These are phyloP conservation scores for Ceratobasidium sp. DNA, from an alignment of 1,284 basidiomycete genomes.

Conservation along the genomic window DNA sequence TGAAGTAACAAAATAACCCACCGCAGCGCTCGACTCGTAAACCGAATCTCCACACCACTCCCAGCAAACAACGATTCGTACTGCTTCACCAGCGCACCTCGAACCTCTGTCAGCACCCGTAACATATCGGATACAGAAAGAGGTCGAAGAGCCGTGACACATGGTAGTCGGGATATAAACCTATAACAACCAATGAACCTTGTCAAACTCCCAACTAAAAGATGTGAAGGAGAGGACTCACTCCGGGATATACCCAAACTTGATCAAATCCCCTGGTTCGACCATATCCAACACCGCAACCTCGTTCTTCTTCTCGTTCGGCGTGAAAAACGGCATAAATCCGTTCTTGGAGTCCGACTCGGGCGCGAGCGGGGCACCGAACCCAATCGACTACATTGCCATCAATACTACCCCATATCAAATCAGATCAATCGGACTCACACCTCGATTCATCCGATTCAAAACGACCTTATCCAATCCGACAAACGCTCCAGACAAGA, in stretches of 20 bases:
- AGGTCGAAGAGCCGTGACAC: constrained; percentile 85
- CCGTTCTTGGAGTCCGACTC: constrained; percentile 49
- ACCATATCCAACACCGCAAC: constrained; percentile 72
- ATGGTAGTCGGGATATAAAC: constrained; percentile 91
- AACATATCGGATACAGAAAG: constrained; percentile 82
- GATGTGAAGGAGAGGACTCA: constrained; percentile 44
- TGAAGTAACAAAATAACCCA: constrained; percentile 39
- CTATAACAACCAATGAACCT: constrained; percentile 38
- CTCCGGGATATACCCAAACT: constrained; percentile 95
- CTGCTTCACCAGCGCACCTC: constrained; percentile 90
- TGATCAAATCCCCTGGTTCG: constrained; percentile 83
- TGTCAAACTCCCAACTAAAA: too few species aligned
- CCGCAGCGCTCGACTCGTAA: constrained; percentile 79
- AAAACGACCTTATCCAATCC: constrained; percentile 89
- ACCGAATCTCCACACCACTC: constrained; percentile 84
- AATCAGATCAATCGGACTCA: constrained; percentile 60
- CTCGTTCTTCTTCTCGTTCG: constrained; percentile 66
- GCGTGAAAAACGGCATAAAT: constrained; percentile 78
- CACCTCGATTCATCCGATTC: constrained; percentile 84
- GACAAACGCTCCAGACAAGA: constrained; percentile 94
- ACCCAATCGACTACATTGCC: constrained; percentile 82
- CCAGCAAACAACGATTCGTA: constrained; percentile 87
- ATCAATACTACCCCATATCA: background rate
- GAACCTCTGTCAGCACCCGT: constrained; percentile 92
- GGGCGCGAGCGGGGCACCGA: constrained; percentile 75